Evolutionary conservation across 495 filamentous ascomycete genomes (phyloP), one percentile per base, ranked within the genome.

Genomic region (Bombardia bombarda): DNA sequence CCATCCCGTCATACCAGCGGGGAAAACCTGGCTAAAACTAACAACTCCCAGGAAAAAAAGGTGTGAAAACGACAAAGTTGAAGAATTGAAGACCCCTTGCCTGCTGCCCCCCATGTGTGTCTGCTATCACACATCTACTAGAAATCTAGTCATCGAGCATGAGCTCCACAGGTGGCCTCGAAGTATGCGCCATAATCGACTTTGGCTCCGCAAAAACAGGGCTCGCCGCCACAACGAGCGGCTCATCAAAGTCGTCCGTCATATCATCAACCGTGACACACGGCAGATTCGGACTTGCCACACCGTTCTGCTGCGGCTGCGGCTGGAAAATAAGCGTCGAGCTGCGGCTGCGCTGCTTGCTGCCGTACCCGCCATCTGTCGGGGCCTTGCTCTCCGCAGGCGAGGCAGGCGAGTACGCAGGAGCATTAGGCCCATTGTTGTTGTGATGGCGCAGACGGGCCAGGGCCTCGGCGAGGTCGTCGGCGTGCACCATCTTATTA

Each of bases 221-320:
- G 65, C 16, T 26, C 32, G 32, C 13, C 9, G 9, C 3, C 7
- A 43, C 13, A 17, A 67, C 74, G 16, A 46, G 55, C 37, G 51
- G 52, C 12, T 71, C 69, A 10, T 58, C 65, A 3, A 69, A 72
- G 25, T 64, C 73, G 38, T 82, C 74, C 20, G 78, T 93, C 54
- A 84, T 86, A 65, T 97, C 93, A 55, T 93, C 86, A 5, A 98
- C 88, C 49, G 86, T 80, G 20, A 98, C 94, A 9, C 84, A 86
- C 0, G 92, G 92, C 46, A 98, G 61, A 55, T 80, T 73, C 9
- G 86, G 85, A 57, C 78, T 86, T 40, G 75, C 68, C 3, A 86
- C 84, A 86, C 69, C 1, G 80, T 87, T 46, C 72, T 77, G 53
- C 77, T 84, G 38, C 69, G 62, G 44, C 13, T 41, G 17, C 7